Base-by-base conservation (phyloP, 2,329 filamentous ascomycete species). In the Nigrograna mackinnonii region DNA sequence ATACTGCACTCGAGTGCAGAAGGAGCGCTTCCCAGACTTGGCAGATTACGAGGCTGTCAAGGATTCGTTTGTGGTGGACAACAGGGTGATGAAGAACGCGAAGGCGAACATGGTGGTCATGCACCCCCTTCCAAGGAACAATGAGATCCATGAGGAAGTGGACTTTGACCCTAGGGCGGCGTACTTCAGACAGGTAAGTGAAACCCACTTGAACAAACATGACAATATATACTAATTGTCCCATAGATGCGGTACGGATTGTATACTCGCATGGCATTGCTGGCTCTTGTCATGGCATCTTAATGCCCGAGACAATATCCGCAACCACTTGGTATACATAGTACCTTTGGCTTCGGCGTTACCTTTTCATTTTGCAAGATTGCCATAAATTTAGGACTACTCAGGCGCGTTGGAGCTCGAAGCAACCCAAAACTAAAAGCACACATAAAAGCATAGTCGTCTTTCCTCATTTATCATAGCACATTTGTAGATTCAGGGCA, bases 111-210 rank as follows among this genome's bases (percentile, higher is more conserved):
- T 95, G 85, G 83, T 96, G 51, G 88, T 99, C 52, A 84, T 99
- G 84, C 94, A 99, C 73, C 94, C 94, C 44, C 79, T 99, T 62
- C 94, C 94, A 30, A 82, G 94, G 62, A 97, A 97, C 64, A 84
- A 87, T 54, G 94, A 99, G 79, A 86, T 99, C 66, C 84, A 85
- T 22, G 90, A 95, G 73, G 94, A 99, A 76, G 91, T 99, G 36
- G 94, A 99, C 72, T 96, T 95, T 74, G 94, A 99, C 75, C 90
- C 95, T 68, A 79, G 94, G 58, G 94, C 94, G 45, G 92, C 94
- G 42, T 99, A 99, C 77, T 99, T 99, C 75, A 85, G 94, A 87
- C 94, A 99, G 87, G 92, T 96, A 75, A 84, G 88, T 80, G 22
- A 39, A n/a, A 32, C 24, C 31, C 7, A 12, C 30, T 6, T 32